These are phyloP conservation scores for Cinnamomum chago DNA, from an alignment of 164 flowering plant genomes.

Conservation along the genomic window DNA sequence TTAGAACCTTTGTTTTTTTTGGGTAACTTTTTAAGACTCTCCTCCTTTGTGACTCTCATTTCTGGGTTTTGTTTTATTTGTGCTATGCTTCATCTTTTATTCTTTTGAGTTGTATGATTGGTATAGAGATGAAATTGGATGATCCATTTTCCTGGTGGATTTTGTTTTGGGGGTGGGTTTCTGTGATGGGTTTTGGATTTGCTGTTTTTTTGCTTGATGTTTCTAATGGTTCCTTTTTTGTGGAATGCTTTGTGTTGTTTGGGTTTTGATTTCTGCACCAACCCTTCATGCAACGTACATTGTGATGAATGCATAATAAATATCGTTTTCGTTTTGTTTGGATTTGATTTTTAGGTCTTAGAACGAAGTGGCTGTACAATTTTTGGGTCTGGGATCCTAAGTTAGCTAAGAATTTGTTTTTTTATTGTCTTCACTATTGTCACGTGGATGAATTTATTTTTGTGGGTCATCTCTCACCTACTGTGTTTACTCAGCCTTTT, in stretches of 20 bases:
- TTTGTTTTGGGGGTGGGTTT: neutral
- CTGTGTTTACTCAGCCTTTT: neutral
- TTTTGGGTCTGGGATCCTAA: neutral
- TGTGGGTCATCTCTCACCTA: neutral
- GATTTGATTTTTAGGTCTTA: too few species aligned
- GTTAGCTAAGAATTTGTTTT: neutral
- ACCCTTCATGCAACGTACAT: neutral
- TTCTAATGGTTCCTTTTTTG: neutral
- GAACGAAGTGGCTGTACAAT: too few species aligned
- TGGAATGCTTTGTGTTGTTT: neutral
- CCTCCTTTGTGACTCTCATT: neutral
- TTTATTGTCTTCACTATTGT: neutral
- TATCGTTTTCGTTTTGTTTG: neutral
- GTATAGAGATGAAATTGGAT: neutral
- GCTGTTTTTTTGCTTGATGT: neutral
- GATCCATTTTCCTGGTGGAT: neutral
- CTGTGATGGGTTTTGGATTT: constrained; percentile 1
- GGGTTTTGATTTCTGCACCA: neutral
- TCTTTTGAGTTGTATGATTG: neutral
- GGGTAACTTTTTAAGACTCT: neutral
- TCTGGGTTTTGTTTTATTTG: neutral
- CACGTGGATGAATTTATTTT: neutral
- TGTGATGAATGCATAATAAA: too few species aligned
- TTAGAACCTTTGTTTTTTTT: neutral
- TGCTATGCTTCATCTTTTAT: neutral